Base-by-base conservation (phyloP, 805 yeast species). In the Saturnispora kantuleensis region DNA sequence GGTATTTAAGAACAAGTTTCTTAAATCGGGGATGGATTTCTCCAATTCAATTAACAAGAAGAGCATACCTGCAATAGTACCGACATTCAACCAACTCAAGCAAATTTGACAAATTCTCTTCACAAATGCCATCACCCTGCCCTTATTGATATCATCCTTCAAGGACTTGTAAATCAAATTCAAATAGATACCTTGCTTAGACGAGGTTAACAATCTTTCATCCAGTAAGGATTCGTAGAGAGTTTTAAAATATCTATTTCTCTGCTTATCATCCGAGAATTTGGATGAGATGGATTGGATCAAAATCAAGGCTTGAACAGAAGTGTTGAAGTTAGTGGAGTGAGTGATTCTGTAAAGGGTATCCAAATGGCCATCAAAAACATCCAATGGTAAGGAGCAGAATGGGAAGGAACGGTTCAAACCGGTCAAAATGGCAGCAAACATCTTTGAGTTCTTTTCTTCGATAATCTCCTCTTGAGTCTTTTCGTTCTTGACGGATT, bases 371-470 rank as follows among this genome's bases (percentile, higher is more conserved):
- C 74, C 69, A 51, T 78, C 76, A 57, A 81, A 86, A 6, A 76
- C 74, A 28, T 81, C 79, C 33, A 78, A 73, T 13, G 87, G 80
- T 44, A 93, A 68, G 50, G 78, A 73, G 2, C 95, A 79, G 60
- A 85, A 93, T 45, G 97, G 97, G 71, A 86, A 90, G 0, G 97
- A 89, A 66, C 98, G 84, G 62, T 93, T 93, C 47, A 93, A 75
- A 53, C 98, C 98, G 1, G 98, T 87, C 52, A 93, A 74, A 46
- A 93, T 73, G 12, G 96, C 96, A 28, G 96, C 80, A 55, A 90
- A 86, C 54, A 90, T 65, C 56, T 84, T 85, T 37, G 94, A 74
- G 56, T 81, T 84, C 55, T 81, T 85, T 60, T 93, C 97, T 57
- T 87, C 85, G 17, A 68, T 48, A 1, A 81, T 64, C 53, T 84